Percentiles rank a stretch among this genome's conserved stretches.
These are phyloP conservation scores for Kregervanrija pseudodelftensis DNA, from an alignment of 805 yeast genomes.

Conservation along the genomic window DNA sequence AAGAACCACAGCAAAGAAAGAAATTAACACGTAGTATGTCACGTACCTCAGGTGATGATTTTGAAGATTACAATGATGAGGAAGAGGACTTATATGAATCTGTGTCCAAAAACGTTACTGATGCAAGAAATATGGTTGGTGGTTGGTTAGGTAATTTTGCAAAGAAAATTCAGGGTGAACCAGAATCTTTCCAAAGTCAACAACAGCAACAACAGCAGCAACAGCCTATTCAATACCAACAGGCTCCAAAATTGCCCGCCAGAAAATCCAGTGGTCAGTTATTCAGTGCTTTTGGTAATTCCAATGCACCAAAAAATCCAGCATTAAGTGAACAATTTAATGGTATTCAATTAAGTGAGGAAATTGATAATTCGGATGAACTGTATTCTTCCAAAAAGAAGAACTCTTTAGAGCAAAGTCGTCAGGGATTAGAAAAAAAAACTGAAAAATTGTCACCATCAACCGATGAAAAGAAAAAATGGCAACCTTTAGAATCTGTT, in stretches of 20 bases:
- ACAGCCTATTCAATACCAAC: background rate
- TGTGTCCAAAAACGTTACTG: constrained; percentile 69
- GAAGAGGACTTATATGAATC: constrained; percentile 50
- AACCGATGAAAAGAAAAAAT: constrained; percentile 20
- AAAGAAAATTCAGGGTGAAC: constrained; percentile 33
- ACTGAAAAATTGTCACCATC: background rate
- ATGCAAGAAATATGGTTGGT: constrained; percentile 67
- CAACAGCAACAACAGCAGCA: constrained; percentile 15
- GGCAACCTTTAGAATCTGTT: constrained; percentile 37
- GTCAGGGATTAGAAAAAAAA: background rate
- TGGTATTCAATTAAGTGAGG: background rate
- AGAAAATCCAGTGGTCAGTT: constrained; percentile 14
- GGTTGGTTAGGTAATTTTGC: constrained; percentile 71
- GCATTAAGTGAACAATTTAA: background rate
- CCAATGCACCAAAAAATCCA: constrained; percentile 15
- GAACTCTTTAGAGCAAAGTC: too few species aligned
- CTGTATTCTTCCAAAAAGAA: too few species aligned
- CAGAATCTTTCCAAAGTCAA: constrained; percentile 15
- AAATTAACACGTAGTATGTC: background rate
- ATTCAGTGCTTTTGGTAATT: constrained; percentile 26
- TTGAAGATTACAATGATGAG: constrained; percentile 21
- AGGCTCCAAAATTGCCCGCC: constrained; percentile 5
- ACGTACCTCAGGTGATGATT: background rate
- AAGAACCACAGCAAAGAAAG: background rate
- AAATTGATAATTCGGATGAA: constrained; percentile 7